Evolutionary conservation across 345 rosid species (phyloP).

Genomic region (Pseudoturritis turrita): DNA sequence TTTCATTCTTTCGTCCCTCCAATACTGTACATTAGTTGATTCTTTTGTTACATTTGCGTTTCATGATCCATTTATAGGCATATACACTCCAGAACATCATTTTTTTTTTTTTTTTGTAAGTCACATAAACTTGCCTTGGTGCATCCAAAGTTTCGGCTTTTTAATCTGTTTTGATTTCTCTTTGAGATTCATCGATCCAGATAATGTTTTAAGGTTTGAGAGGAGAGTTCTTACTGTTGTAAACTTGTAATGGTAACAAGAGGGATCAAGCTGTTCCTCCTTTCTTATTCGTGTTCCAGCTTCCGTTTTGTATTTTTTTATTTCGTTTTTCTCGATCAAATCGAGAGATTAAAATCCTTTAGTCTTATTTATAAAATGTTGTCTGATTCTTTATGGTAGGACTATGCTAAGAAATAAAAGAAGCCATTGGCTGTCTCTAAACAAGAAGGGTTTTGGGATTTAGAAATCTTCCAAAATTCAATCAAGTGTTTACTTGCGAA

Average conservation of each 20-base stretch:
- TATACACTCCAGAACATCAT: not conserved
- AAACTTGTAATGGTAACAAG: not conserved
- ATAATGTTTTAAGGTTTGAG: slow-evolving; percentile 5
- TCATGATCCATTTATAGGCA: slow-evolving; percentile 13
- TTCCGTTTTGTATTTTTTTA: not conserved
- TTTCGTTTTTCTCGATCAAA: too few relatives aligned
- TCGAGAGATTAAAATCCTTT: too few relatives aligned
- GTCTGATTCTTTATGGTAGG: too few relatives aligned
- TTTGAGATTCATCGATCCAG: not conserved
- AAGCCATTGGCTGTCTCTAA: not conserved
- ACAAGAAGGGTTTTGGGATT: not conserved
- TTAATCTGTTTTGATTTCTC: not conserved
- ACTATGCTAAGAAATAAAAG: not conserved
- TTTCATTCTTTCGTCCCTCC: slow-evolving; percentile 1
- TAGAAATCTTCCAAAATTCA: not conserved
- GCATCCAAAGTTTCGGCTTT: not conserved
- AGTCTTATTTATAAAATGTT: too few relatives aligned
- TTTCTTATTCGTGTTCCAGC: not conserved
- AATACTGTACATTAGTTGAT: slow-evolving; percentile 42
- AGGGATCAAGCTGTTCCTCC: not conserved
- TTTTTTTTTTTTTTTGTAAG: not conserved
- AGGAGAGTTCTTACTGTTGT: slow-evolving; percentile 6
- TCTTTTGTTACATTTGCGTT: slow-evolving; percentile 22
- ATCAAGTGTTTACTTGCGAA: not conserved
- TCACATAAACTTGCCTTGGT: not conserved